phyloP scores from a whole-genome alignment of 257 asterid genomes.

The Datura wrightii region DNA sequence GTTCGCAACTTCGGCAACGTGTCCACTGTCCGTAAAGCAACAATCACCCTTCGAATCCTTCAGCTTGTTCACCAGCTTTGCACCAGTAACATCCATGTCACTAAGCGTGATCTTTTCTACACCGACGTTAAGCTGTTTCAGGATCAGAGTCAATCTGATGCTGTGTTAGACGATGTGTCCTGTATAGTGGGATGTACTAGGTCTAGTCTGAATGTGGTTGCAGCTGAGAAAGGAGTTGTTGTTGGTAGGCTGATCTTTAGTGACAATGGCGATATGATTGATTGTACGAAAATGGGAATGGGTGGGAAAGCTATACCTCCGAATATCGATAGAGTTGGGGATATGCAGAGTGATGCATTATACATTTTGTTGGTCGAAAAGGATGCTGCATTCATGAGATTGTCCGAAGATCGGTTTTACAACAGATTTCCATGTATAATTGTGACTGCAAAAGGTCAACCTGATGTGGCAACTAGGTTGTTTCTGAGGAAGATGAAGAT shows the following conservation, averaged over 20 bases:
- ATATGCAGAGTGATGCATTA: constrained; percentile 90
- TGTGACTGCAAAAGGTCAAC: constrained; percentile 86
- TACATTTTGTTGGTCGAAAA: constrained; percentile 82
- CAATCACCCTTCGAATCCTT: constrained; percentile 73
- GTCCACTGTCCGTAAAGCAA: constrained; percentile 78
- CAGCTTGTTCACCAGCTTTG: constrained; percentile 85
- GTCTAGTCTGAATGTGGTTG: constrained; percentile 84
- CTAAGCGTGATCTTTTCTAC: constrained; percentile 88
- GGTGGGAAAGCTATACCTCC: constrained; percentile 97
- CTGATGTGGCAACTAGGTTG: constrained; percentile 82
- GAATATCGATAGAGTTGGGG: constrained; percentile 86
- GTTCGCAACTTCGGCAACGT: constrained; percentile 75
- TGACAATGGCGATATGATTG: constrained; percentile 85
- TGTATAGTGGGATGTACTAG: constrained; percentile 84
- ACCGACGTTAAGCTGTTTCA: constrained; percentile 91
- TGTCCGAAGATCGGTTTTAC: constrained; percentile 82
- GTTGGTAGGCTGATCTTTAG: constrained; percentile 83
- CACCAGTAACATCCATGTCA: constrained; percentile 79
- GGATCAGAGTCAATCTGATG: constrained; percentile 76
- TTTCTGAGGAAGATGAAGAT: constrained; percentile 81
- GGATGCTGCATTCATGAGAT: constrained; percentile 86
- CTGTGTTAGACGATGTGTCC: constrained; percentile 79
- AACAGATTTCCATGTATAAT: constrained; percentile 86
- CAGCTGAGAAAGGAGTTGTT: constrained; percentile 82
- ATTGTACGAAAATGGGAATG: constrained; percentile 92